These are phyloP conservation scores for Marasmius oreades DNA, from an alignment of 1,284 basidiomycete species.

Conservation along the genomic window DNA sequence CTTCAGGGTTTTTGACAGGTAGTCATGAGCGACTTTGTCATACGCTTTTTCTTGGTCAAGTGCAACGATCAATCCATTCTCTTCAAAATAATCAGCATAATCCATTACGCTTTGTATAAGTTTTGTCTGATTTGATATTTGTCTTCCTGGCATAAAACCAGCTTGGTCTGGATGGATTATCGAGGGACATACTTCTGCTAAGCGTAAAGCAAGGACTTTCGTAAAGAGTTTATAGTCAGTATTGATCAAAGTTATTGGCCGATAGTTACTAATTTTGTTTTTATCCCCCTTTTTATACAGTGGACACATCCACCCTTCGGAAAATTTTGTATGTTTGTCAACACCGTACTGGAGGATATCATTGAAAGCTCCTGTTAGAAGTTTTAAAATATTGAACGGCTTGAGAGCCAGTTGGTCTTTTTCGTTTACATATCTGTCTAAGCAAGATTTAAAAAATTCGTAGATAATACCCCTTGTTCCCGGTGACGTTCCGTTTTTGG, in stretches of 20 bases:
- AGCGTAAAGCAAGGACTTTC: constrained; percentile 1
- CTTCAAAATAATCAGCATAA: too few species aligned
- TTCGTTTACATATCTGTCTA: not conserved
- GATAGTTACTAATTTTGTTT: constrained; percentile 9
- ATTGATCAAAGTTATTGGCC: constrained; percentile 13
- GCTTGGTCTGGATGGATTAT: constrained; percentile 18
- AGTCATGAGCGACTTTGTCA: constrained; percentile 16
- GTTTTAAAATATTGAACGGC: constrained; percentile 2
- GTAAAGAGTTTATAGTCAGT: constrained; percentile 14
- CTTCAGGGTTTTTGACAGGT: constrained; percentile 15
- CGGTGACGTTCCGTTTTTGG: not conserved
- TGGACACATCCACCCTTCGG: constrained; percentile 8
- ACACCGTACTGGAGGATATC: constrained; percentile 9
- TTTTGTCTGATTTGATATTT: too few species aligned
- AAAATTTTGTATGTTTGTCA: not conserved
- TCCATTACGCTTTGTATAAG: too few species aligned
- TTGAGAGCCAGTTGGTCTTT: not conserved
- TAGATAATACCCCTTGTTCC: not conserved
- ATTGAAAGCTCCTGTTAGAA: not conserved
- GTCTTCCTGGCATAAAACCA: too few species aligned
- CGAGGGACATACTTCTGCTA: constrained; percentile 4
- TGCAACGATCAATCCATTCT: constrained; percentile 18
- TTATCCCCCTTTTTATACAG: constrained; percentile 9
- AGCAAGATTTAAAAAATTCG: not conserved
- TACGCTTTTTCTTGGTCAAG: constrained; percentile 11